Evolutionary conservation across 176 grass and related monocot species (phyloP).

Genomic region (Ananas comosus): DNA sequence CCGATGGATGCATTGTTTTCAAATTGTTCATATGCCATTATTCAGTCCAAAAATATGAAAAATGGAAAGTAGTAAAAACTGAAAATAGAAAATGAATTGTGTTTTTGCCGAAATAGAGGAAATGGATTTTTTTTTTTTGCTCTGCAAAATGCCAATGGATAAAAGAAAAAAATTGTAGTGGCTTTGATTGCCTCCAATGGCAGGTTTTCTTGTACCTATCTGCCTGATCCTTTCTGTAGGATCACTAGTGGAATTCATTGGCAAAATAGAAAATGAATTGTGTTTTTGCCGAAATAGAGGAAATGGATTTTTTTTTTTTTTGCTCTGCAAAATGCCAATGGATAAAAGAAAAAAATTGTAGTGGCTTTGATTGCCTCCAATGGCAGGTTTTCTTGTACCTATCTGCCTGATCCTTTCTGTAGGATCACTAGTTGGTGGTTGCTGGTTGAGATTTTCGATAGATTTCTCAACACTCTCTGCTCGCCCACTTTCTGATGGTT

Average conservation of each 20-base stretch:
- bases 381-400: constrained; percentile 5
- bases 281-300: too few relatives aligned
- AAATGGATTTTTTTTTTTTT: not conserved
- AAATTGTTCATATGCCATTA: too few relatives aligned
- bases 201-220: constrained; percentile 8
- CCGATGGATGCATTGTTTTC: too few relatives aligned
- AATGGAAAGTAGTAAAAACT: too few relatives aligned
- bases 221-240: constrained; percentile 13
- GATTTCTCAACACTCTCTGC: constrained; percentile 11
- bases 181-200: not conserved
- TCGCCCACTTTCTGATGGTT: constrained; percentile 21
- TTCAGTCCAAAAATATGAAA: too few relatives aligned
- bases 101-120: not conserved
- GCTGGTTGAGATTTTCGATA: constrained; percentile 16
- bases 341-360: not conserved
- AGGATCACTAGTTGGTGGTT: constrained; percentile 1
- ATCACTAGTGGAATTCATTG: too few relatives aligned
- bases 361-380: not conserved
- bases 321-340: not conserved
- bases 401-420: constrained; percentile 12
- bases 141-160: not conserved
- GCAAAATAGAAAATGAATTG: too few relatives aligned
- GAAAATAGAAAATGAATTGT: too few relatives aligned
- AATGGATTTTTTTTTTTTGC: not conserved
- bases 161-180: not conserved